These are phyloP conservation scores for Beauveria asiatica DNA, from an alignment of 2,329 filamentous ascomycete species.

Conservation along the genomic window DNA sequence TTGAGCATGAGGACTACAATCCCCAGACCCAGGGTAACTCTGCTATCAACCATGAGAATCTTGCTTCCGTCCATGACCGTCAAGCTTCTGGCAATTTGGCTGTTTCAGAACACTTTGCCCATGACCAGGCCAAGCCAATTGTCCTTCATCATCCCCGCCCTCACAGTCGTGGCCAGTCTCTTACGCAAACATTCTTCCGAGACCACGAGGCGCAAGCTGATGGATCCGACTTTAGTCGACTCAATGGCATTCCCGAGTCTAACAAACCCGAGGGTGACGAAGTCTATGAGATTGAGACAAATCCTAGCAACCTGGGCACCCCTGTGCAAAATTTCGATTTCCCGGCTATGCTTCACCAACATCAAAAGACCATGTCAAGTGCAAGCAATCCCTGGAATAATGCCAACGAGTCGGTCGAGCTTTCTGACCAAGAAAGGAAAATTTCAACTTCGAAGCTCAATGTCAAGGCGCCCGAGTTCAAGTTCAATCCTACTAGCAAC, in stretches of 20 bases:
- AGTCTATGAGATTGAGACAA: conserved; percentile 61
- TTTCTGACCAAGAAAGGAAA: conserved; percentile 36
- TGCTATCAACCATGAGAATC: conserved; percentile 17
- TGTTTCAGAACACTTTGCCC: conserved; percentile 42
- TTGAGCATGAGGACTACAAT: conserved; percentile 71
- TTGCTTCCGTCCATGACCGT: conserved; percentile 28
- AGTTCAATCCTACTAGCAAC: conserved; percentile 52
- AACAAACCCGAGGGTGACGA: conserved; percentile 39
- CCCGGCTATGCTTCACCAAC: conserved; percentile 34
- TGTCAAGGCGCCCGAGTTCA: conserved; percentile 82
- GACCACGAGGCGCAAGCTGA: conserved; percentile 42
- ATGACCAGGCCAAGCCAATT: conserved; percentile 43
- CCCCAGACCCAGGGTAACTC: conserved; percentile 42
- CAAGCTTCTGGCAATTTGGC: conserved; percentile 41
- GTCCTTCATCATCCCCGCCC: conserved; percentile 64
- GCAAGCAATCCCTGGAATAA: conserved; percentile 54
- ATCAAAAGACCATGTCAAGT: conserved; percentile 47
- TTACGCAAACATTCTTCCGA: conserved; percentile 57
- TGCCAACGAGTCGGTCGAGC: conserved; percentile 33
- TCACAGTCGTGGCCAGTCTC: conserved; percentile 64
- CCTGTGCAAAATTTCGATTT: conserved; percentile 46
- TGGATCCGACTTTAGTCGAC: conserved; percentile 28
- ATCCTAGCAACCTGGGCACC: conserved; percentile 63
- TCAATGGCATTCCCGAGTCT: conserved; percentile 33
- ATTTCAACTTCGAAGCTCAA: conserved; percentile 74